Conservation (phyloP, 202 grass and related monocot species). For the Zizania palustris region DNA sequence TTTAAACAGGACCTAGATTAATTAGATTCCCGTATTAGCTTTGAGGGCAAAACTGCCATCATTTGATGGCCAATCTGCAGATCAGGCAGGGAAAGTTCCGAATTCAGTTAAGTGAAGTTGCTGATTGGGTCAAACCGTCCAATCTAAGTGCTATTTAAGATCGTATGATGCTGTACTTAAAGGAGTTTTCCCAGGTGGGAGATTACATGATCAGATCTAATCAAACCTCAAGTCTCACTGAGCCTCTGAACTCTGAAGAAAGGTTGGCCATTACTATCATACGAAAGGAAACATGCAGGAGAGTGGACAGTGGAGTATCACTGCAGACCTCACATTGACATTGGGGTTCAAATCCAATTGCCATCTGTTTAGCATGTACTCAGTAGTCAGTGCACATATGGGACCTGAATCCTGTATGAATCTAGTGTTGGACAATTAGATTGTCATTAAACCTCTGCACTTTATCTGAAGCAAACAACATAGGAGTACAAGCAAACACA, state of each 20-base stretch:
- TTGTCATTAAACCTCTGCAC: conserved; percentile 10
- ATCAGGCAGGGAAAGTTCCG: background rate
- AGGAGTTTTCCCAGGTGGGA: background rate
- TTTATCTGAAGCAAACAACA: background rate
- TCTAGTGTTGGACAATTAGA: background rate
- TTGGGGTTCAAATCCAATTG: background rate
- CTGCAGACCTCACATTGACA: background rate
- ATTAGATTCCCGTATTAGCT: no score
- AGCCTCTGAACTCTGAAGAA: background rate
- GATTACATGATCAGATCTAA: conserved; percentile 1
- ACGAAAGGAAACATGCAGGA: background rate
- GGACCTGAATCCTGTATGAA: background rate
- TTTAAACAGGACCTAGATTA: no score
- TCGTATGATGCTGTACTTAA: background rate
- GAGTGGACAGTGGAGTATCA: background rate
- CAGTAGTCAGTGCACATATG: background rate
- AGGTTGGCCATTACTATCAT: background rate
- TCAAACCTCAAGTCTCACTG: background rate
- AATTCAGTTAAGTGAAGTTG: background rate
- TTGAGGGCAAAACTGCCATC: no score
- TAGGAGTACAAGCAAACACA: background rate
- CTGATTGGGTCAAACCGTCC: background rate
- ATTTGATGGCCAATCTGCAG: background rate
- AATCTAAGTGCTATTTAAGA: background rate
- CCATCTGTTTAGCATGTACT: background rate